Evolutionary conservation across 768 basidiomycete species (phyloP).

Genomic region (Boletus subparvulus): DNA sequence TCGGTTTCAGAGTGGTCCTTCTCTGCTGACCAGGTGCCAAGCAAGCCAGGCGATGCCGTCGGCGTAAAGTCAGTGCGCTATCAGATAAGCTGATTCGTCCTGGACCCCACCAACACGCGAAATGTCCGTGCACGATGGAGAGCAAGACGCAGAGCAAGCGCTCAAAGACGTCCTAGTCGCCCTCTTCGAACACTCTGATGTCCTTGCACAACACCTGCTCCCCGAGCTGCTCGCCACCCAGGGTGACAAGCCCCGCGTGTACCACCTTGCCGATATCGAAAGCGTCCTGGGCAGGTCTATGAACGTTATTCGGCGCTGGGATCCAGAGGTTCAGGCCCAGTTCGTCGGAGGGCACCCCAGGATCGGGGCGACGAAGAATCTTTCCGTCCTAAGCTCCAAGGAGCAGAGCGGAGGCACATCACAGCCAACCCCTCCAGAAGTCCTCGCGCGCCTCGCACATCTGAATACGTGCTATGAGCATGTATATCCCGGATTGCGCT

Average conservation of each 20-base stretch:
- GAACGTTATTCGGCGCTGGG: constrained; percentile 52
- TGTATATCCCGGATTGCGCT: constrained; percentile 71
- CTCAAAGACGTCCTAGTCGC: constrained; percentile 38
- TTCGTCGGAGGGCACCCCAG: constrained; percentile 87
- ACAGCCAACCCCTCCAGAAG: constrained; percentile 65
- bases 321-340: constrained; percentile 45
- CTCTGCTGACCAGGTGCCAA: constrained; percentile 6
- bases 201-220: constrained; percentile 51
- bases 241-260: constrained; percentile 19
- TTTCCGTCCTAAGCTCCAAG: constrained; percentile 71
- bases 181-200: constrained; percentile 69
- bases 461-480: constrained; percentile 79
- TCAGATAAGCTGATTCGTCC: constrained; percentile 8
- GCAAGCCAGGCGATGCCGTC: not conserved
- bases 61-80: constrained; percentile 2
- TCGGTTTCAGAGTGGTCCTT: not conserved
- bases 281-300: constrained; percentile 58
- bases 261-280: constrained; percentile 40
- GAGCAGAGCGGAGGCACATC: constrained; percentile 63
- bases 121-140: constrained; percentile 3
- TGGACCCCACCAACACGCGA: not conserved
- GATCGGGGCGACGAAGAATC: constrained; percentile 78
- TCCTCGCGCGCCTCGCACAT: constrained; percentile 67
- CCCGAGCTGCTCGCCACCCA: constrained; percentile 46
- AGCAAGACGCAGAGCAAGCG: constrained; percentile 8